phyloP scores from a whole-genome alignment of 176 grass and related monocot species.

The bread wheat (Triticum aestivum) region DNA sequence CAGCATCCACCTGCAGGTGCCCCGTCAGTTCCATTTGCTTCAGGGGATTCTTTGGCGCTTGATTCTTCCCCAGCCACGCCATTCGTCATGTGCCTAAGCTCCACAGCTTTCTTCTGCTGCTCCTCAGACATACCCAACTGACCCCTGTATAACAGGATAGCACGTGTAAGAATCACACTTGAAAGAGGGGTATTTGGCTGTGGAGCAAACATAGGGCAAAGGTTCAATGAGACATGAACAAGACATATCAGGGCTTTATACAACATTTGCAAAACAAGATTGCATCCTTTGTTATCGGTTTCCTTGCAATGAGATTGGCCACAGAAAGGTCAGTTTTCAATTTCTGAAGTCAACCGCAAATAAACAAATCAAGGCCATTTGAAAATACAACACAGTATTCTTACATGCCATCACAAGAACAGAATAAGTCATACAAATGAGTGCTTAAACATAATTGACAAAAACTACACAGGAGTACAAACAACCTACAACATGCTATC shows the following conservation, averaged over 20 bases:
- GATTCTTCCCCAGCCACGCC: constrained; percentile 34
- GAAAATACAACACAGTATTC: neutral
- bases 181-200: neutral
- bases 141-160: constrained; percentile 49
- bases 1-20: constrained; percentile 53
- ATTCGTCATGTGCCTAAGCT: constrained; percentile 46
- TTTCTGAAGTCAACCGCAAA: constrained; percentile 11
- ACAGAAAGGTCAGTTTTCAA: constrained; percentile 5
- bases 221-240: constrained; percentile 1
- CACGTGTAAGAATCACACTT: constrained; percentile 23
- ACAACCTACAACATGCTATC: neutral
- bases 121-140: constrained; percentile 86
- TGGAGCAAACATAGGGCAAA: neutral
- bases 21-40: constrained; percentile 30
- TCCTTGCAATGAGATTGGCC: neutral
- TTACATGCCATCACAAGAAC: neutral
- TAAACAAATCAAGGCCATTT: constrained; percentile 4
- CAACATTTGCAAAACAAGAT: neutral
- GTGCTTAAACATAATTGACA: constrained; percentile 3
- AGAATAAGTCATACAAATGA: neutral
- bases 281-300: neutral
- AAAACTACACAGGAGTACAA: neutral
- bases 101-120: constrained; percentile 78
- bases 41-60: constrained; percentile 29
- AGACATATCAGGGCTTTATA: constrained; percentile 10